phyloP scores from a whole-genome alignment of 1,139 yeast species.

The Saccharomyces pastorianus region DNA sequence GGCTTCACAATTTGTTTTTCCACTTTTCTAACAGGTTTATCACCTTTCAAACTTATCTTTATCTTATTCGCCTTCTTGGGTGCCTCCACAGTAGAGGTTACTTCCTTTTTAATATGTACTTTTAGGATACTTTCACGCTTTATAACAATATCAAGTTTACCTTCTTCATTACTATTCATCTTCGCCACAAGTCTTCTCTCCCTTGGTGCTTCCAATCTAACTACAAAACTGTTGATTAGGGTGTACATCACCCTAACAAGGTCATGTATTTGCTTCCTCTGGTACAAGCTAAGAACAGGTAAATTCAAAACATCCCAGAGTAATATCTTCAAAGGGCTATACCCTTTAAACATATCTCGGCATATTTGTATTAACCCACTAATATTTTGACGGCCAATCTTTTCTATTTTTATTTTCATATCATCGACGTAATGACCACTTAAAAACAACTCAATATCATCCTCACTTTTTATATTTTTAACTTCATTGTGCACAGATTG shows the following conservation, averaged over 20 bases:
- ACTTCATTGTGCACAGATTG: conserved; percentile 19
- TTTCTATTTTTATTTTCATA: conserved; percentile 43
- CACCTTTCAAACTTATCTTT: conserved; percentile 4
- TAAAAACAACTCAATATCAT: conserved; percentile 5
- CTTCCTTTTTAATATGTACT: conserved; percentile 19
- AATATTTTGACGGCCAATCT: conserved; percentile 34
- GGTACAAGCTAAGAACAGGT: conserved; percentile 50
- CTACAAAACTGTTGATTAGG: conserved; percentile 53
- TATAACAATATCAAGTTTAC: conserved; percentile 20
- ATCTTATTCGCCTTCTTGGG: conserved; percentile 14
- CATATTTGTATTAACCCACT: conserved; percentile 52
- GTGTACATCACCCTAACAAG: conserved; percentile 58
- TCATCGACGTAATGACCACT: conserved; percentile 49
- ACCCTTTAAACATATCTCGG: conserved; percentile 57
- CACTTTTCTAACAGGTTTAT: background rate
- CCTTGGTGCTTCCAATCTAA: conserved; percentile 58
- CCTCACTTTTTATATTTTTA: conserved; percentile 3
- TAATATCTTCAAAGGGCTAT: conserved; percentile 49
- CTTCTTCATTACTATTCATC: conserved; percentile 25
- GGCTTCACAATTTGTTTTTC: conserved; percentile 4
- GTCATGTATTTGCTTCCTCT: conserved; percentile 57
- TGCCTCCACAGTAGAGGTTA: conserved; percentile 1
- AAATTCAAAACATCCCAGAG: conserved; percentile 69
- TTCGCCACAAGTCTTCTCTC: conserved; percentile 59
- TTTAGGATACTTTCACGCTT: conserved; percentile 34